Evolutionary conservation across 768 basidiomycete genomes (phyloP), one percentile per base, ranked within the genome.

Genomic region (Russula compacta): DNA sequence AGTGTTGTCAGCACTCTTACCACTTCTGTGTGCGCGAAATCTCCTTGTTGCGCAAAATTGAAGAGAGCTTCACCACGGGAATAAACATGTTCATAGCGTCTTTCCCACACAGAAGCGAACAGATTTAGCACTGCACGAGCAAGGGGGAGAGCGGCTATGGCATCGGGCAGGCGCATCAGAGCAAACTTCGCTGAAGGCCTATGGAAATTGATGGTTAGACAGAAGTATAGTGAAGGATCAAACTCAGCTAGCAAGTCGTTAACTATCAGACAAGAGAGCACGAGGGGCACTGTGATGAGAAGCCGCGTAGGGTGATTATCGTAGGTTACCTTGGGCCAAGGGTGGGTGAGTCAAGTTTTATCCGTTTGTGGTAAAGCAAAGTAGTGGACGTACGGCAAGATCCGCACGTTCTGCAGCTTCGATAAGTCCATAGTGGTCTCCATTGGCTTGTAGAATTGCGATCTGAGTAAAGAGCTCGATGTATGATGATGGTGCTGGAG

Each of bases 151-250:
- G 71, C 65, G 10, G 67, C 60, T 19, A 86, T 73, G 40, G 69
- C 72, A 9, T 79, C 76, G 4, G 85, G 82, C 12, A 88, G 71
- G 56, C 86, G 80, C 24, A 71, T 72, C 52, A 88, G 68, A 4
- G 79, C 85, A 69, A 77, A 79, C 24, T 79, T 79, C 42, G 86
- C 87, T 53, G 81, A 78, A 44, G 83, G 73, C 19, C 87, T 89
- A 59, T 56, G 54, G 50, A 32, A 54, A 39, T 50, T 52, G 50
- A n/a, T n/a, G 44, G 32, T 24, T 39, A 38, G 60, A 51, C n/a
- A n/a, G 38, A 40, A 15, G 46, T 36, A 19, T 35, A 36, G 53
- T 29, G 33, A 43, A 17, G 17, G 32, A 32, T 14, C 3, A 39
- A 47, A 21, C 46, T 32, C 33, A 17, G 72, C 85, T 68, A 66